Evolutionary conservation across 1,139 yeast genomes (phyloP).

Genomic region (Yamadazyma aaseri): DNA sequence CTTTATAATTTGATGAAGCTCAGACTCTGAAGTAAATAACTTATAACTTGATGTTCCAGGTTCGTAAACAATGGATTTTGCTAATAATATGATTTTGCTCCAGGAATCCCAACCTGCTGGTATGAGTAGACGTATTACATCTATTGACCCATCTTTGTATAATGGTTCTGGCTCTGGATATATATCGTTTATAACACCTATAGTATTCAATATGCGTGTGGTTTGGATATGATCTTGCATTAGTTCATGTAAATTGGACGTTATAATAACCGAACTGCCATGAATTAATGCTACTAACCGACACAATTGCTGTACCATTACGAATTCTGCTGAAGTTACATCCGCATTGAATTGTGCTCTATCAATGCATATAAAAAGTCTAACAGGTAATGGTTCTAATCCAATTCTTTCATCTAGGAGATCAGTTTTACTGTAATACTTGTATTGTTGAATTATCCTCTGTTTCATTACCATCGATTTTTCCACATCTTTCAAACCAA

Average conservation of each 20-base stretch:
- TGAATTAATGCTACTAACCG: slow-evolving; percentile 50
- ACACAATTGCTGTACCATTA: slow-evolving; percentile 48
- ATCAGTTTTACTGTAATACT: too few species aligned
- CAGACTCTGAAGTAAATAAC: slow-evolving; percentile 5
- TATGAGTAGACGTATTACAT: slow-evolving; percentile 30
- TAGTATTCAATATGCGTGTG: background rate
- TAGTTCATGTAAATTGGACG: background rate
- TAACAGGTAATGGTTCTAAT: slow-evolving; percentile 1
- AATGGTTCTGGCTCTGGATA: slow-evolving; percentile 1
- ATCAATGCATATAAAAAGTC: slow-evolving; percentile 4
- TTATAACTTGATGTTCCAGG: slow-evolving; percentile 3
- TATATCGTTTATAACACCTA: background rate
- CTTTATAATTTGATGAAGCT: background rate
- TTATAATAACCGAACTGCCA: slow-evolving; percentile 31
- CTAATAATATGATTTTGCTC: slow-evolving; percentile 47
- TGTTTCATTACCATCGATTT: too few species aligned
- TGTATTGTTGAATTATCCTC: too few species aligned
- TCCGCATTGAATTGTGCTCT: slow-evolving; percentile 14
- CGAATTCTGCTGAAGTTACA: slow-evolving; percentile 20
- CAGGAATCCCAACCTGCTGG: slow-evolving; percentile 53
- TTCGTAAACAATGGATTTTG: slow-evolving; percentile 25
- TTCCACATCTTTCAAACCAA: background rate
- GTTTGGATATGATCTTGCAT: background rate
- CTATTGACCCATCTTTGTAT: background rate
- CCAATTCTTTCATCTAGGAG: too few species aligned